Conservation (phyloP, 1,284 basidiomycete species). For the Coniferiporia weirii region DNA sequence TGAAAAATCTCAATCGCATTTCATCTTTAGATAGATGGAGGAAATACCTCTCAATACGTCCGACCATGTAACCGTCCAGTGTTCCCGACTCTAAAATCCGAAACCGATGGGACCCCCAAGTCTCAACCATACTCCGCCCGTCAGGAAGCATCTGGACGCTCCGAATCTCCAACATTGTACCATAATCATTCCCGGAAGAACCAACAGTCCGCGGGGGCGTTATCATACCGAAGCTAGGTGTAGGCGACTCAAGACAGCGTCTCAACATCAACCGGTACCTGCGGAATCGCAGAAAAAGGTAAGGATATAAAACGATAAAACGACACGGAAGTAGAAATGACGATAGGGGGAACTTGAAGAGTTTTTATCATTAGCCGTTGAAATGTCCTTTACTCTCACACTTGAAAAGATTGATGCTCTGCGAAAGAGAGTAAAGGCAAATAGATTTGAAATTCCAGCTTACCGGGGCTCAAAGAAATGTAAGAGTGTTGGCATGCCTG, state of each 20-base stretch:
- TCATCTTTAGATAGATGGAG: not conserved
- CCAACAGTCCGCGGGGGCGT: slow-evolving; percentile 49
- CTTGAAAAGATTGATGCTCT: too few species aligned
- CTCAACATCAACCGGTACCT: slow-evolving; percentile 89
- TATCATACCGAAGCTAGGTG: slow-evolving; percentile 87
- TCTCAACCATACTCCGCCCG: slow-evolving; percentile 86
- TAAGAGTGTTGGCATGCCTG: slow-evolving; percentile 82
- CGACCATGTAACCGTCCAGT: slow-evolving; percentile 88
- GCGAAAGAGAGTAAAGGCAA: not conserved
- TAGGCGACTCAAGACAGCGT: slow-evolving; percentile 74
- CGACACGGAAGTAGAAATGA: not conserved
- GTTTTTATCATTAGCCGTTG: too few species aligned
- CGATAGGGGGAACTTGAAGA: too few species aligned
- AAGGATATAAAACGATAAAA: slow-evolving; percentile 20
- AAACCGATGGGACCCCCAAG: slow-evolving; percentile 81
- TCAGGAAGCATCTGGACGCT: slow-evolving; percentile 85
- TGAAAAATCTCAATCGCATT: not conserved
- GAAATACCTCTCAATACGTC: slow-evolving; percentile 60
- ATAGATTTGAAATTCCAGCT: slow-evolving; percentile 4
- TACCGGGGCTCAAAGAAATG: slow-evolving; percentile 89
- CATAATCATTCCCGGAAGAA: slow-evolving; percentile 66
- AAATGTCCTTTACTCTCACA: too few species aligned
- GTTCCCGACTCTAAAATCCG: slow-evolving; percentile 76
- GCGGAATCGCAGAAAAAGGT: slow-evolving; percentile 1
- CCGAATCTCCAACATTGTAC: slow-evolving; percentile 89